Evolutionary conservation across 768 basidiomycete species (phyloP).

Genomic region (Tricholoma terreum): DNA sequence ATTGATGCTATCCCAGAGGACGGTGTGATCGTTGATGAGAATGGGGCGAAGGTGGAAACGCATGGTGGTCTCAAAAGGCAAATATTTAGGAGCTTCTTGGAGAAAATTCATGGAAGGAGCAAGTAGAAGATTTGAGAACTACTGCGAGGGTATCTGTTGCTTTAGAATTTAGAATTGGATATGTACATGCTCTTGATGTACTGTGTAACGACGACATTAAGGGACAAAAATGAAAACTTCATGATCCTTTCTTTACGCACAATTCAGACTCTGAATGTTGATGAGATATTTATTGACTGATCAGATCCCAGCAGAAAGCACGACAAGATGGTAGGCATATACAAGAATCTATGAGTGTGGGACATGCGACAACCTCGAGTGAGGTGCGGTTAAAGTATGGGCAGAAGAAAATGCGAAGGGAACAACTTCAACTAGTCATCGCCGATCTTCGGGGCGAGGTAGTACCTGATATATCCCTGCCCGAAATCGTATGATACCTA

Average conservation of each 20-base stretch:
- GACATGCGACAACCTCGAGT: not conserved
- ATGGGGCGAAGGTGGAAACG: constrained; percentile 19
- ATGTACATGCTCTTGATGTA: no score
- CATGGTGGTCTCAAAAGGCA: constrained; percentile 47
- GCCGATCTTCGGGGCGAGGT: constrained; percentile 93
- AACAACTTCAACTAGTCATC: constrained; percentile 52
- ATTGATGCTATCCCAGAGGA: constrained; percentile 75
- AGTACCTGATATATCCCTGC: constrained; percentile 88
- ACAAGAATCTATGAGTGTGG: not conserved
- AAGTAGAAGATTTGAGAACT: constrained; percentile 36
- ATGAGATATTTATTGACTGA: not conserved
- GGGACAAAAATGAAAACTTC: no score
- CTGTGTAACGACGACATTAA: no score
- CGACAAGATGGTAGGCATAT: not conserved
- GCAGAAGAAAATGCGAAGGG: no score
- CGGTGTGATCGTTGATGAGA: constrained; percentile 25
- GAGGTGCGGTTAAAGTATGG: not conserved
- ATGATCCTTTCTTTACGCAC: no score
- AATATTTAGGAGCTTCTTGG: constrained; percentile 83
- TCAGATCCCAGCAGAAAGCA: not conserved
- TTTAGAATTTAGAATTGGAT: no score
- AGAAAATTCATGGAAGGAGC: constrained; percentile 75
- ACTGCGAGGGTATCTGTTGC: no score
- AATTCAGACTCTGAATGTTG: no score
- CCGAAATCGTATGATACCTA: constrained; percentile 89